phyloP scores from a whole-genome alignment of 2,329 filamentous ascomycete genomes.

The Cercospora sp. region DNA sequence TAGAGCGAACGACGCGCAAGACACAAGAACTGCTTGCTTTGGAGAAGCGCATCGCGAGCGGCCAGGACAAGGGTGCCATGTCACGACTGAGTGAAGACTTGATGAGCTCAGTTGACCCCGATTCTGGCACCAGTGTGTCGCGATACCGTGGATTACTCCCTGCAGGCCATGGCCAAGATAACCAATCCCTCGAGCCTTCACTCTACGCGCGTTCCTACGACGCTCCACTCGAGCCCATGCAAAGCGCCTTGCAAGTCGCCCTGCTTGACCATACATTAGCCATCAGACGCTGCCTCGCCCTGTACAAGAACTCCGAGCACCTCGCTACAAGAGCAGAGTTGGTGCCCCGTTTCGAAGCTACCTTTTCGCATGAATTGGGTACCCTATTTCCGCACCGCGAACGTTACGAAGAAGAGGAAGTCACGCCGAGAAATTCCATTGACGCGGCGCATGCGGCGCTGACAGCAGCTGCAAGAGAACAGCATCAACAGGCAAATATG shows the following conservation, averaged over 20 bases:
- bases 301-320: constrained; percentile 62
- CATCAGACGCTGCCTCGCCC: constrained; percentile 74
- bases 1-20: constrained; percentile 88
- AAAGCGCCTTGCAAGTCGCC: constrained; percentile 79
- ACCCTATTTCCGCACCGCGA: constrained; percentile 41
- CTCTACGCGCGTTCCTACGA: constrained; percentile 37
- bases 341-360: constrained; percentile 45
- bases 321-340: constrained; percentile 48
- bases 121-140: constrained; percentile 73
- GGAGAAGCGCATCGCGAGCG: constrained; percentile 64
- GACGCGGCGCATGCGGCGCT: constrained; percentile 19
- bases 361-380: constrained; percentile 47
- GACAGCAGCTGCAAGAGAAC: constrained; percentile 15
- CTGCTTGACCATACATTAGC: constrained; percentile 86
- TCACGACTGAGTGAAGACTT: constrained; percentile 73
- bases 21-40: constrained; percentile 78
- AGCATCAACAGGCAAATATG: constrained; percentile 6
- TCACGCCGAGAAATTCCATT: constrained; percentile 27
- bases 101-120: constrained; percentile 71
- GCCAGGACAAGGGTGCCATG: constrained; percentile 63
- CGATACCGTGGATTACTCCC: constrained; percentile 75
- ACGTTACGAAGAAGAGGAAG: constrained; percentile 25
- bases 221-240: constrained; percentile 56
- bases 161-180: constrained; percentile 42
- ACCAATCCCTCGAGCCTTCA: constrained; percentile 38